Evolutionary conservation across 179 eudicot species (phyloP), one percentile per base, ranked within the genome.

Genomic region (Camellia oleifera): DNA sequence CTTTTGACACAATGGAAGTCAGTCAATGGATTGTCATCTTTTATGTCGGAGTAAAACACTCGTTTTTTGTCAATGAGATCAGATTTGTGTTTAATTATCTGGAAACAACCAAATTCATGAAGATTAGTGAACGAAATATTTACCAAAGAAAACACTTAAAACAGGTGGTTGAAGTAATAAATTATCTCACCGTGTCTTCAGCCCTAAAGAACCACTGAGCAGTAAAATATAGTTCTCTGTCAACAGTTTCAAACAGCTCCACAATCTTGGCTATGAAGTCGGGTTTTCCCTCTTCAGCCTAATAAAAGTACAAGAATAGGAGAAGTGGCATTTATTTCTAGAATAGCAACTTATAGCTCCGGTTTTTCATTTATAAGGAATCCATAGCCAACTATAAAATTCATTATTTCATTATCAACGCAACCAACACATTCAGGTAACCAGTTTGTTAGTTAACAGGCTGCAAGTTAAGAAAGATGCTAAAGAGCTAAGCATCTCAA

Each of bases 141-240:
- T 26, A 17, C 7, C 12, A 1, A 9, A 32, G 40, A 32, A 1
- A 50, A 48, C 44, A 1, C 0, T 17, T 0, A 72, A 15, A 7
- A 60, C 14, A n/a, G 42, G 11, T 23, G 2, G 46, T 58, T 6
- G 44, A 45, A 70, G 13, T 2, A 44, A 26, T 61, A 77, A 50
- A 65, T 17, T 44, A 67, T 85, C 89, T 77, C 68, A 90, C 93
- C 0, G 93, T 90, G 72, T 90, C 91, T 2, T 42, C 65, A 2
- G 89, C 46, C 76, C 90, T 79, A 48, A 82, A 90, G 62, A 77
- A 90, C 93, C 91, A 88, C 40, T 83, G 88, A 0, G 93, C 91
- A 44, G 82, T 69, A 60, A 88, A 88, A 72, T 88, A 83, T 0
- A 77, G 74, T 17, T 42, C 17, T 4, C 81, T 81, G 69, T 90